Evolutionary conservation across 306 rosid species (phyloP).

Genomic region (Amphicarpaea edgeworthii): DNA sequence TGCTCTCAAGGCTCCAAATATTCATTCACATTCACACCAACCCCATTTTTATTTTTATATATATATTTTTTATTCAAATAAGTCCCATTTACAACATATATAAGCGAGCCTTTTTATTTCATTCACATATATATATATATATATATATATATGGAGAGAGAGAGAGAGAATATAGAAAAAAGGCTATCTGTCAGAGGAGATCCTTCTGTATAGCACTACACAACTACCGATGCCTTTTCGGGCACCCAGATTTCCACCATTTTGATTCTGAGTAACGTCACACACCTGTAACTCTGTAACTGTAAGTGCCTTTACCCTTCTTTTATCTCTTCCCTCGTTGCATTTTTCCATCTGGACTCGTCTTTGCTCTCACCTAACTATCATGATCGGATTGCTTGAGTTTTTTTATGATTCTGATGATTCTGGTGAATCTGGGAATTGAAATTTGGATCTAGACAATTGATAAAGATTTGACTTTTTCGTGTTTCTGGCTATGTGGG

Average conservation of each 20-base stretch:
- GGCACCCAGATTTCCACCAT: slow-evolving; percentile 23
- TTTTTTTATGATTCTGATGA: slow-evolving; percentile 20
- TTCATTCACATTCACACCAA: slow-evolving; percentile 47
- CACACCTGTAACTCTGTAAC: no score
- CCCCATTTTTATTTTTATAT: not conserved
- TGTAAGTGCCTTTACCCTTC: slow-evolving; percentile 47
- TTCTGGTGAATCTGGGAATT: slow-evolving; percentile 31
- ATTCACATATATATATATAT: slow-evolving; percentile 35
- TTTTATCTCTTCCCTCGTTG: not conserved
- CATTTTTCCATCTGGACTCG: slow-evolving; percentile 30
- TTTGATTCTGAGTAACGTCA: slow-evolving; percentile 37
- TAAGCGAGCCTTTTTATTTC: slow-evolving; percentile 17
- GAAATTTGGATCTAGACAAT: slow-evolving; percentile 29
- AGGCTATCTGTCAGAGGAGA: slow-evolving; percentile 32
- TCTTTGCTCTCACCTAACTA: not conserved
- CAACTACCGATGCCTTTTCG: slow-evolving; percentile 22
- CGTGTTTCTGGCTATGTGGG: not conserved
- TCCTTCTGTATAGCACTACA: slow-evolving; percentile 21
- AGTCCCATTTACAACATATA: not conserved
- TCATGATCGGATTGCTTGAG: slow-evolving; percentile 37
- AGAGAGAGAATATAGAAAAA: no score
- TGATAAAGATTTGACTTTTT: not conserved
- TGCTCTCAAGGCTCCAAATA: no score
- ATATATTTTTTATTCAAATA: not conserved
- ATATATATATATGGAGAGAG: no score